Conservation (phyloP, 1,139 yeast species). For the Yamadazyma siamensis region DNA sequence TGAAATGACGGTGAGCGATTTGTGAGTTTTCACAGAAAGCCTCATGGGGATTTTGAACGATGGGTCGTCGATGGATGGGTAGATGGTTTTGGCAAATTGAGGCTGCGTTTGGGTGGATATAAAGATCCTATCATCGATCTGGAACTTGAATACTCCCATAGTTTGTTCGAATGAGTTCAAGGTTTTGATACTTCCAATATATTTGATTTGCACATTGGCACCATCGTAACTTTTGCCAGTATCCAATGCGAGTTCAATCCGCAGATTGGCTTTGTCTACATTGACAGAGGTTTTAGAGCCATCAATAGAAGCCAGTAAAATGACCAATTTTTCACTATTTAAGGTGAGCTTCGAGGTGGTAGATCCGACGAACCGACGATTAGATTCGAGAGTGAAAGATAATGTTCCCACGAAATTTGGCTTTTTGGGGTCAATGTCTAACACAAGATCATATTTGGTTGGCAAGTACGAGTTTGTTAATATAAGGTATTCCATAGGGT, state of each 20-base stretch:
- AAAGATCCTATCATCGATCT: constrained; percentile 48
- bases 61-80: constrained; percentile 67
- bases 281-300: constrained; percentile 6
- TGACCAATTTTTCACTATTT: constrained; percentile 10
- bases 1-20: constrained; percentile 47
- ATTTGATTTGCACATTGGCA: constrained; percentile 16
- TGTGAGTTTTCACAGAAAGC: constrained; percentile 43
- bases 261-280: constrained; percentile 4
- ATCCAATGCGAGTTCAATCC: constrained; percentile 1
- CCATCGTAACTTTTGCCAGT: constrained; percentile 1
- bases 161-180: constrained; percentile 59
- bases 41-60: constrained; percentile 49
- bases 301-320: constrained; percentile 11
- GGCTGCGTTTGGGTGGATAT: constrained; percentile 75
- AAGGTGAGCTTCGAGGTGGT: constrained; percentile 6
- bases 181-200: constrained; percentile 55
- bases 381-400: constrained; percentile 2
- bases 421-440: constrained; percentile 9
- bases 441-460: constrained; percentile 5
- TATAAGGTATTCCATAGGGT: constrained; percentile 5
- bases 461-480: constrained; percentile 11
- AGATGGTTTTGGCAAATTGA: constrained; percentile 53
- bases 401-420: constrained; percentile 12
- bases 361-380: constrained; percentile 1
- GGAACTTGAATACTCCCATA: constrained; percentile 65